Percentiles rank a stretch among this genome's conserved stretches.
phyloP scores from a whole-genome alignment of 129 eudicot genomes.

The Dittrichia graveolens region DNA sequence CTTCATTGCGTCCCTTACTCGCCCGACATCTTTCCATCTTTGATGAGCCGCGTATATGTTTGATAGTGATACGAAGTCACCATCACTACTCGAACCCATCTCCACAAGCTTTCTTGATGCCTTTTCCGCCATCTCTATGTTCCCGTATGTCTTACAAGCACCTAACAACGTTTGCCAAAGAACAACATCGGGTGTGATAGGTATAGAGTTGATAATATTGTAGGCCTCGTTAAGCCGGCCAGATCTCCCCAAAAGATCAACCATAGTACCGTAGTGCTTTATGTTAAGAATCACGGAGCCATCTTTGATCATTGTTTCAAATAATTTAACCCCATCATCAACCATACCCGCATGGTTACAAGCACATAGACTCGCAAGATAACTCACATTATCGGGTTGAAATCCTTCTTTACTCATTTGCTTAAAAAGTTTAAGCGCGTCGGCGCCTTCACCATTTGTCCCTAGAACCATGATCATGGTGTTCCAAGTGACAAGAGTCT shows the following conservation, averaged over 20 bases:
- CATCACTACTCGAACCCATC: conserved; percentile 78
- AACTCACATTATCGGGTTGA: conserved; percentile 61
- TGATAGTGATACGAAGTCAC: conserved; percentile 77
- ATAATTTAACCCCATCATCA: conserved; percentile 63
- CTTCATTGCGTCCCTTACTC: conserved; percentile 73
- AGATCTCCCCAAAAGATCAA: conserved; percentile 82
- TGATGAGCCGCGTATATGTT: conserved; percentile 79
- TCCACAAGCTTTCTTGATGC: conserved; percentile 80
- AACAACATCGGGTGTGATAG: conserved; percentile 71
- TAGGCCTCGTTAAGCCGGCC: conserved; percentile 76
- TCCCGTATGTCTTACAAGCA: conserved; percentile 75
- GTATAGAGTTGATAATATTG: conserved; percentile 59
- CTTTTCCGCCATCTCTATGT: conserved; percentile 76
- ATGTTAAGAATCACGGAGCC: conserved; percentile 54
- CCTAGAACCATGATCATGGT: conserved; percentile 88
- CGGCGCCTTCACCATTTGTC: conserved; percentile 61
- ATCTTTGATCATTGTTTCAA: conserved; percentile 45
- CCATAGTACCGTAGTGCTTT: conserved; percentile 86
- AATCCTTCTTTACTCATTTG: conserved; percentile 43
- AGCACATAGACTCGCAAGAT: conserved; percentile 72
- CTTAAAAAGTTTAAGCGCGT: conserved; percentile 58
- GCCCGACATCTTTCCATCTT: conserved; percentile 88
- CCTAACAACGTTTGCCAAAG: conserved; percentile 91
- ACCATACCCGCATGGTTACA: conserved; percentile 91
- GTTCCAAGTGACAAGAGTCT: conserved; percentile 68